Percentiles rank a stretch among this genome's conserved stretches.
These are phyloP conservation scores for Candida nemodendra DNA, from an alignment of 805 yeast species.

Conservation along the genomic window DNA sequence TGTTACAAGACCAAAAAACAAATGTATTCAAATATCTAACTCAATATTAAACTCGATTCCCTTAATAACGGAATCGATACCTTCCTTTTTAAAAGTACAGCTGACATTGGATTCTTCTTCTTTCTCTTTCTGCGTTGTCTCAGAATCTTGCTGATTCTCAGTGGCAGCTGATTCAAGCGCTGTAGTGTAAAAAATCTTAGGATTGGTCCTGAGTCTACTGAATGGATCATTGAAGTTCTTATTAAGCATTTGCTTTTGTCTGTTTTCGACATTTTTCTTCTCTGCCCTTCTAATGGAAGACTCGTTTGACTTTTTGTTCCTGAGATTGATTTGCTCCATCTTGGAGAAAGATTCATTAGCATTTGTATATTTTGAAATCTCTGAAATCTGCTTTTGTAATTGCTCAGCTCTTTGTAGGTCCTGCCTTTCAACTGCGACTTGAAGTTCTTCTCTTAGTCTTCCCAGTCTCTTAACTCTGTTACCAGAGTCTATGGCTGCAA, in stretches of 20 bases:
- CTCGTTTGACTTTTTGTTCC: conserved; percentile 81
- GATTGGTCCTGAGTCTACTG: conserved; percentile 82
- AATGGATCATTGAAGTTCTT: conserved; percentile 66
- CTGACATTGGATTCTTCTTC: conserved; percentile 36
- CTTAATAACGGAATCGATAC: conserved; percentile 32
- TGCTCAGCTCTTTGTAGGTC: conserved; percentile 43
- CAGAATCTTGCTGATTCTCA: conserved; percentile 41
- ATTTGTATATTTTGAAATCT: conserved; percentile 35
- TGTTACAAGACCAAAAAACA: background rate
- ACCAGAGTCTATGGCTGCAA: conserved; percentile 57
- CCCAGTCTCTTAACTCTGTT: conserved; percentile 78
- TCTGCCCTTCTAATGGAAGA: conserved; percentile 80
- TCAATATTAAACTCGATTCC: conserved; percentile 29
- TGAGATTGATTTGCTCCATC: conserved; percentile 72
- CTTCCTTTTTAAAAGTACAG: conserved; percentile 28
- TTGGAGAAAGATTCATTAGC: conserved; percentile 40
- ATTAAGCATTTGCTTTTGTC: conserved; percentile 46
- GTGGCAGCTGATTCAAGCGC: conserved; percentile 46
- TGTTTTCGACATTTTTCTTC: conserved; percentile 54
- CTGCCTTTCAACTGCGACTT: conserved; percentile 65
- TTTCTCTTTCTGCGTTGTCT: conserved; percentile 37
- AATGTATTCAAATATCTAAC: conserved; percentile 14
- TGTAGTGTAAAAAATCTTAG: conserved; percentile 73
- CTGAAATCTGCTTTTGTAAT: conserved; percentile 45
- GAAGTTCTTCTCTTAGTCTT: conserved; percentile 67